Conservation (phyloP, 495 filamentous ascomycete species). For the Usnea hakonensis region DNA sequence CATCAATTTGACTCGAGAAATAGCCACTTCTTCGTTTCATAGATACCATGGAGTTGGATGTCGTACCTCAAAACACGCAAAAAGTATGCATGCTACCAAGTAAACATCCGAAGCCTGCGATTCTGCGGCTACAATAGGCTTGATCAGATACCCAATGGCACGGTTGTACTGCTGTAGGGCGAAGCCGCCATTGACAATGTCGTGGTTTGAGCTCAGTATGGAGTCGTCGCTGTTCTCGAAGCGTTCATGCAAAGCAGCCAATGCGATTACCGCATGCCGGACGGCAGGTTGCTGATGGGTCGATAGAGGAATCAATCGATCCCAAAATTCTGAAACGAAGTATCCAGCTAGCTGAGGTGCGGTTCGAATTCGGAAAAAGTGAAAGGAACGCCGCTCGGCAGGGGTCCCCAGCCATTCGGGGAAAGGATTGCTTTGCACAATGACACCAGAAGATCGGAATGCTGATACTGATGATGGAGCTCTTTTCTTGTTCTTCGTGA, state of each 20-base stretch:
- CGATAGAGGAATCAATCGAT: conserved; percentile 45
- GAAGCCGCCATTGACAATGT: conserved; percentile 19
- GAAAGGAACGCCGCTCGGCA: conserved; percentile 48
- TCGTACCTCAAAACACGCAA: no score
- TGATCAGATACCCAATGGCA: conserved; percentile 36
- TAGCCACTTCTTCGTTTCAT: no score
- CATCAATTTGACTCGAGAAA: no score
- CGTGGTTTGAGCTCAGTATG: conserved; percentile 6
- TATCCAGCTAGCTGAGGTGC: conserved; percentile 52
- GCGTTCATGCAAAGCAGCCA: conserved; percentile 55
- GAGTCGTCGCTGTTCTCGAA: conserved; percentile 34
- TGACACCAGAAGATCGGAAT: no score
- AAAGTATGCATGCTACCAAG: no score
- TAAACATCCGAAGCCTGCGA: no score
- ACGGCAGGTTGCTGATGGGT: conserved; percentile 53
- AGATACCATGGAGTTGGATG: no score
- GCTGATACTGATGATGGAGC: neutral
- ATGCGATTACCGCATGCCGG: conserved; percentile 54
- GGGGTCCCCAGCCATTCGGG: no score
- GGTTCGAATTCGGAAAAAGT: conserved; percentile 50
- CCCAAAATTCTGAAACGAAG: conserved; percentile 58
- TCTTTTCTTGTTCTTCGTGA: neutral
- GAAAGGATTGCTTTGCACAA: no score
- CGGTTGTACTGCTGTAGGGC: conserved; percentile 46
- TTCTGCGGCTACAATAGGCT: neutral